A percentile compares a stretch with the other conserved stretches of the same genome.
Conservation (phyloP, 495 filamentous ascomycete species). For the Lasiosphaeris hirsuta region DNA sequence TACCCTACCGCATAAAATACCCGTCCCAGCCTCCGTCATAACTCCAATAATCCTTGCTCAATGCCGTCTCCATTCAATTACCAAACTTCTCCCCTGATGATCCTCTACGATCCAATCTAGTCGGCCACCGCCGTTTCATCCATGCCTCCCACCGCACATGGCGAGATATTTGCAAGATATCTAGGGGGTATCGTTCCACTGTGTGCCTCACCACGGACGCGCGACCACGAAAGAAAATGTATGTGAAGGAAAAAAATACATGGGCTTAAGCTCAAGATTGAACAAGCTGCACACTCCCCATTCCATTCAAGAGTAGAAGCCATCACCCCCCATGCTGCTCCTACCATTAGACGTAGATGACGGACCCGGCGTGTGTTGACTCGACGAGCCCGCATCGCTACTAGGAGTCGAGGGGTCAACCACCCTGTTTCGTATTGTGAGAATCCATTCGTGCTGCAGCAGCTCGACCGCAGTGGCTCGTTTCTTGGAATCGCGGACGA, state of each 20-base stretch:
- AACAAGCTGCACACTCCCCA: neutral
- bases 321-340: neutral
- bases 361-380: slow-evolving; percentile 35
- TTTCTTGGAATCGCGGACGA: slow-evolving; percentile 76
- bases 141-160: no score
- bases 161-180: neutral
- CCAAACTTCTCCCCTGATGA: no score
- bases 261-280: neutral
- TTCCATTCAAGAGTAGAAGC: slow-evolving; percentile 1
- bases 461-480: slow-evolving; percentile 83
- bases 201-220: neutral
- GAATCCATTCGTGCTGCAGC: slow-evolving; percentile 95
- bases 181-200: neutral
- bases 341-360: slow-evolving; percentile 4
- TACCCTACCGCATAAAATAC: no score
- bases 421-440: slow-evolving; percentile 53
- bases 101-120: no score
- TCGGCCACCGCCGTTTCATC: no score
- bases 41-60: no score
- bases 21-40: no score
- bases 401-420: slow-evolving; percentile 55
- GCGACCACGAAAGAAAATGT: neutral
- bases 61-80: no score
- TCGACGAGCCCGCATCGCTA: slow-evolving; percentile 41
- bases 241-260: neutral